Conservation (phyloP, 2,329 filamentous ascomycete species). For the Myriosclerotinia curreyana region DNA sequence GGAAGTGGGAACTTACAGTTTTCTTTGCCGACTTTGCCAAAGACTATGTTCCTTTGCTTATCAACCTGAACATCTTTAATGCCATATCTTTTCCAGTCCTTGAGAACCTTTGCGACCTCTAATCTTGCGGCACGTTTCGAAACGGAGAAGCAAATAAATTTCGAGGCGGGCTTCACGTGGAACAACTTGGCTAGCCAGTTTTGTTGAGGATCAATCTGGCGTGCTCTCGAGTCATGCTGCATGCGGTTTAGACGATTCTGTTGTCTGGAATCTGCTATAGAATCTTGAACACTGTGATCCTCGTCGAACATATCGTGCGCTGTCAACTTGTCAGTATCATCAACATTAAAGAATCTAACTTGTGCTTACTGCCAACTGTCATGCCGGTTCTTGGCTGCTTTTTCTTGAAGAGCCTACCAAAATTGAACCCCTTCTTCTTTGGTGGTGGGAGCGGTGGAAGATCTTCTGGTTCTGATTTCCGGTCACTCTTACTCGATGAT, state of each 20-base stretch:
- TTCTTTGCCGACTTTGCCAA: slow-evolving; percentile 68
- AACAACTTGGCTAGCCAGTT: slow-evolving; percentile 90
- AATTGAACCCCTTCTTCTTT: slow-evolving; percentile 36
- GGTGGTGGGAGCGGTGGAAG: slow-evolving; percentile 16
- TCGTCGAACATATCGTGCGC: slow-evolving; percentile 35
- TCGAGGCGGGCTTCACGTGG: slow-evolving; percentile 78
- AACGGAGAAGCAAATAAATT: slow-evolving; percentile 71
- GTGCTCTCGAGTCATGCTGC: slow-evolving; percentile 26
- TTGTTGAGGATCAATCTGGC: slow-evolving; percentile 63
- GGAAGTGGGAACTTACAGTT: slow-evolving; percentile 63
- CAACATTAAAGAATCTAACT: neutral
- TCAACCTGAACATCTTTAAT: slow-evolving; percentile 76
- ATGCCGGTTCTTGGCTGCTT: slow-evolving; percentile 33
- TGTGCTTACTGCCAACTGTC: slow-evolving; percentile 34
- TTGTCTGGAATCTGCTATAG: slow-evolving; percentile 28
- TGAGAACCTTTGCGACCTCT: slow-evolving; percentile 71
- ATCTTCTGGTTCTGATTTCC: slow-evolving; percentile 18
- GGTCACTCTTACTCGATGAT: slow-evolving; percentile 25
- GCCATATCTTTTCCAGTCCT: slow-evolving; percentile 59
- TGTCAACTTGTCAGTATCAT: slow-evolving; percentile 18
- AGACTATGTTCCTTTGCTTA: slow-evolving; percentile 74
- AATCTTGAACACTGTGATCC: slow-evolving; percentile 31
- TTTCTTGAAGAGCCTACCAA: slow-evolving; percentile 38
- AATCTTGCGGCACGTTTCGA: slow-evolving; percentile 71
- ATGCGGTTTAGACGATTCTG: slow-evolving; percentile 25